Percentiles rank a stretch among this genome's conserved stretches.
Evolutionary conservation across 768 basidiomycete species (phyloP).

Genomic region (Serendipita sp.): DNA sequence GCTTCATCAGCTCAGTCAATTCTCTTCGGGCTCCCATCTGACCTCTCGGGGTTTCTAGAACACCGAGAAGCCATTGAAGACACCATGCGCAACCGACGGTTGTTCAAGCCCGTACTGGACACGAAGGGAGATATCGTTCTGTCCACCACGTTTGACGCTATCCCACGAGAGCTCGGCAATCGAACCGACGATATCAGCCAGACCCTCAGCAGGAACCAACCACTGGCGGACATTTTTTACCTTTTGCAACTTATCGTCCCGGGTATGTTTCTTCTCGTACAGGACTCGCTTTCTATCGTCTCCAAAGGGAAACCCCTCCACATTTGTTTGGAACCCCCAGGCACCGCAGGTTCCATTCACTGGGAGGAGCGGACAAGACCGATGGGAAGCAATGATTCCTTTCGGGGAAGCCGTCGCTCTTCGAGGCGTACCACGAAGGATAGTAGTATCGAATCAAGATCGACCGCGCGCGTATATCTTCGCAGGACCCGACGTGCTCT

Average conservation of each 20-base stretch:
- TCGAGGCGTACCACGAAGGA: neutral
- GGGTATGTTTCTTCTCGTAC: slow-evolving; percentile 1
- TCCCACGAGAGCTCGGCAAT: neutral
- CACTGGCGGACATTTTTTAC: neutral
- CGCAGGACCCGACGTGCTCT: neutral
- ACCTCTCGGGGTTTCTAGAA: slow-evolving; percentile 1
- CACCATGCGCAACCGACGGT: neutral
- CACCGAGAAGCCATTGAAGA: neutral
- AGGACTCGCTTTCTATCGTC: neutral
- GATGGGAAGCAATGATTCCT: neutral
- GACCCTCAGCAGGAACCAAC: neutral
- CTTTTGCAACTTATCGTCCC: neutral
- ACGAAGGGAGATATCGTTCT: neutral
- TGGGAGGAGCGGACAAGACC: neutral
- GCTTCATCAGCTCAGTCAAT: neutral
- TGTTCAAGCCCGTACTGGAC: neutral
- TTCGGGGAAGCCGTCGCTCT: neutral
- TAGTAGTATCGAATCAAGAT: neutral
- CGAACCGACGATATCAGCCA: neutral
- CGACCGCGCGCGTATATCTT: neutral
- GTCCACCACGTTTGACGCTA: neutral
- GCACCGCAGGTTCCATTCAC: neutral
- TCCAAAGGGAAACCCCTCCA: neutral
- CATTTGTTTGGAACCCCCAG: neutral
- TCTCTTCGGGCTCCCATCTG: neutral